Conservation (phyloP, 2,329 filamentous ascomycete genomes). For the Sporothrix brunneoviolacea region DNA sequence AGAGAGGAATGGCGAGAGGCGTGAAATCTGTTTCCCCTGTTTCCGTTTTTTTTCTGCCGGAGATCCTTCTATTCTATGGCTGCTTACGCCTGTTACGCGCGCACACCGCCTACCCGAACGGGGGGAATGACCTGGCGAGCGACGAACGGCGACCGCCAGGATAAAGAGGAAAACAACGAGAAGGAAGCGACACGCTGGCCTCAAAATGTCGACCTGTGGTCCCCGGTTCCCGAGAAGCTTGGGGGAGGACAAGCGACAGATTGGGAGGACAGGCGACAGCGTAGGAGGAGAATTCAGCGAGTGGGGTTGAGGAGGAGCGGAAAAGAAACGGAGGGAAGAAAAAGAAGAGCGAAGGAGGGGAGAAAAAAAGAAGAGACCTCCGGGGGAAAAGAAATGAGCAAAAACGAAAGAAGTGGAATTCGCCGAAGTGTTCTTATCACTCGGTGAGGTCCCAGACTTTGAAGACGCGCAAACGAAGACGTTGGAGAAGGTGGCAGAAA, state of each 20-base stretch:
- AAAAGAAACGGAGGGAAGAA: neutral
- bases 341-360: neutral
- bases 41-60: conserved; percentile 4
- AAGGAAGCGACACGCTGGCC: neutral
- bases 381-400: neutral
- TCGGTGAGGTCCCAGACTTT: neutral
- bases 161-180: neutral
- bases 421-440: neutral
- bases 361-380: neutral
- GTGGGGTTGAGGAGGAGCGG: neutral
- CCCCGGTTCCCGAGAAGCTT: neutral
- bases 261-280: no score
- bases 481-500: neutral
- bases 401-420: neutral
- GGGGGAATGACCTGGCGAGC: neutral
- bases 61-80: neutral
- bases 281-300: neutral
- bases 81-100: neutral
- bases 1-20: conserved; percentile 1
- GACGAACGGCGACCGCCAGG: neutral
- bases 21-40: conserved; percentile 1
- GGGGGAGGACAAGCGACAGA: neutral
- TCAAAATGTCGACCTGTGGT: neutral
- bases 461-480: neutral
- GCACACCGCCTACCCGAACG: conserved; percentile 10